A percentile compares a stretch with the other conserved stretches of the same genome.
These are phyloP conservation scores for Udeniomyces megalosporus DNA, from an alignment of 768 basidiomycete genomes.

Conservation along the genomic window DNA sequence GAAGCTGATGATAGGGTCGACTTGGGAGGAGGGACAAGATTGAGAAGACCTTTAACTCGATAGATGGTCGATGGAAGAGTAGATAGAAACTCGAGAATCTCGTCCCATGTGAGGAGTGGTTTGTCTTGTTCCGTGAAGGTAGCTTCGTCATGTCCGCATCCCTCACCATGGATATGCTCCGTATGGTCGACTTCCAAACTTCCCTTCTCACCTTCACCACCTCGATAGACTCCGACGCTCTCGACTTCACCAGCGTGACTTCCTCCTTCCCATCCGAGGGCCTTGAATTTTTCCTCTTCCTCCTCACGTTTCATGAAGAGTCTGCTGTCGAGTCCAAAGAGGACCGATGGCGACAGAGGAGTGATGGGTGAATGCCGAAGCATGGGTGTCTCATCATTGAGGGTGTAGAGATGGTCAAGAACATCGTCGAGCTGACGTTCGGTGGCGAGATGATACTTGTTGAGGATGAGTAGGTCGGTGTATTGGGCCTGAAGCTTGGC, in stretches of 20 bases:
- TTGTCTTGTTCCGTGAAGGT: background rate
- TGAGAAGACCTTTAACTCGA: slow-evolving; percentile 67
- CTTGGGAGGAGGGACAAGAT: slow-evolving; percentile 34
- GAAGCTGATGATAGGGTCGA: slow-evolving; percentile 22
- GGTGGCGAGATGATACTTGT: slow-evolving; percentile 77
- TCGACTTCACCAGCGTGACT: slow-evolving; percentile 72
- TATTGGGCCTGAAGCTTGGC: slow-evolving; percentile 87
- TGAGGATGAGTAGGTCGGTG: slow-evolving; percentile 81
- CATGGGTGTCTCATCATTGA: slow-evolving; percentile 82
- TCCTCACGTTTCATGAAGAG: slow-evolving; percentile 37
- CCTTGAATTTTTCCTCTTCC: slow-evolving; percentile 21
- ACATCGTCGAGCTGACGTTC: slow-evolving; percentile 66
- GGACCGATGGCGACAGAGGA: slow-evolving; percentile 57
- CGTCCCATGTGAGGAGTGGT: too few relatives aligned
- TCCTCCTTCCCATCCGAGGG: slow-evolving; percentile 19
- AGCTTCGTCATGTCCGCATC: too few relatives aligned
- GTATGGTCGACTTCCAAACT: background rate
- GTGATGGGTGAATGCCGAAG: slow-evolving; percentile 47
- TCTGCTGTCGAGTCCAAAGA: slow-evolving; percentile 82
- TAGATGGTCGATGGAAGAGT: slow-evolving; percentile 50
- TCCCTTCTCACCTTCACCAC: slow-evolving; percentile 20
- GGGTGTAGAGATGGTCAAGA: slow-evolving; percentile 68
- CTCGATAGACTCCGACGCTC: slow-evolving; percentile 48
- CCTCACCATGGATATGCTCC: background rate
- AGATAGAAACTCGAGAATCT: slow-evolving; percentile 32